Percentiles rank a stretch among this genome's conserved stretches.
Evolutionary conservation across 225 moss, liverwort and hornwort species (phyloP).

Genomic region (Bryoerythrophyllum caledonicum): DNA sequence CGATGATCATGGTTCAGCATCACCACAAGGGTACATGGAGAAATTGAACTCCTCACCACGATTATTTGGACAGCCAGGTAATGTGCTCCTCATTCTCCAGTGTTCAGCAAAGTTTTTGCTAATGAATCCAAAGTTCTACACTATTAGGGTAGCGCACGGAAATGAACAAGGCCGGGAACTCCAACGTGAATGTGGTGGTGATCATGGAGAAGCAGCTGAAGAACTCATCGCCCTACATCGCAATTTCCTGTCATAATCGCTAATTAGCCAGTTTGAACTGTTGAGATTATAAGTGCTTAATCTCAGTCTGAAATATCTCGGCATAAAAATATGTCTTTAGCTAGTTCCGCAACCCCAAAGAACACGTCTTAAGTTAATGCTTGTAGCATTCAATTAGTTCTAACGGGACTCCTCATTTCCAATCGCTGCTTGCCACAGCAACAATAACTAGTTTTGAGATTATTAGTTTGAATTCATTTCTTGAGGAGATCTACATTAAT

Average conservation of each 20-base stretch:
- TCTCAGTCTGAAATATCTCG: too few relatives aligned
- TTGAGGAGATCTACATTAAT: too few relatives aligned
- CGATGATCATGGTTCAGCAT: background rate
- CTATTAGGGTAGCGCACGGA: background rate
- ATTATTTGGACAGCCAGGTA: constrained; percentile 2
- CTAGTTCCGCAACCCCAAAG: too few relatives aligned
- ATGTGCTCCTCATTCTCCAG: background rate
- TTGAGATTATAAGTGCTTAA: too few relatives aligned
- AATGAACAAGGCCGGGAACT: background rate
- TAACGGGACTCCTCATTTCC: too few relatives aligned
- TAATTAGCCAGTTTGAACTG: too few relatives aligned
- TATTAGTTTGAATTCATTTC: background rate
- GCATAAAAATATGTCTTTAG: too few relatives aligned
- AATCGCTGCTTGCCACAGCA: too few relatives aligned
- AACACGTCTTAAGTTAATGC: too few relatives aligned
- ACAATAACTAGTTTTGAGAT: too few relatives aligned
- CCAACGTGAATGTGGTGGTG: background rate
- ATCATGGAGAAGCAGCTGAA: background rate
- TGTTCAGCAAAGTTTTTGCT: background rate
- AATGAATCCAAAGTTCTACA: background rate
- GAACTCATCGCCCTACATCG: background rate
- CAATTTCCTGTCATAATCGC: too few relatives aligned
- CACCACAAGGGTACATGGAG: constrained; percentile 16
- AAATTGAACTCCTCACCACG: constrained; percentile 11
- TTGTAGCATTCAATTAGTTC: too few relatives aligned